Evolutionary conservation across 169 alveolate genomes (phyloP).

Genomic region (Hepatocystis sp.): DNA sequence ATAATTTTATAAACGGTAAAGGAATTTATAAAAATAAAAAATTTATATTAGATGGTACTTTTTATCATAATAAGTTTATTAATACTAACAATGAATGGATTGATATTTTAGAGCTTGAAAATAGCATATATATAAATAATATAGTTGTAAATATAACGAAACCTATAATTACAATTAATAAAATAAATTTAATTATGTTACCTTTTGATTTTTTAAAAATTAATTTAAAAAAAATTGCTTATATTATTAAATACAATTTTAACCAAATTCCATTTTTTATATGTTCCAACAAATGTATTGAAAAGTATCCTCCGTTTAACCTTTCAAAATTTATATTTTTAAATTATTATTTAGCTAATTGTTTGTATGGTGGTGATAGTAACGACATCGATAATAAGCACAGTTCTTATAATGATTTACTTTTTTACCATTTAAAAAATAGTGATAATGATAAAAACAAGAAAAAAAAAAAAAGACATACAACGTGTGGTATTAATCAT

Average conservation of each 20-base stretch:
- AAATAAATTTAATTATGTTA: slow-evolving; percentile 33
- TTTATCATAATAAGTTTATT: slow-evolving; percentile 40
- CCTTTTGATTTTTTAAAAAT: slow-evolving; percentile 64
- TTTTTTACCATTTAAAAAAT: too few relatives aligned
- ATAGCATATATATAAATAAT: neutral
- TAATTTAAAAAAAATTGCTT: slow-evolving; percentile 51
- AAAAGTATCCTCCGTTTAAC: slow-evolving; percentile 23
- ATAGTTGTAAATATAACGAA: neutral
- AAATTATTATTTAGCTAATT: slow-evolving; percentile 32
- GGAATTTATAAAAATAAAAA: slow-evolving; percentile 45
- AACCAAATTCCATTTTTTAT: slow-evolving; percentile 54
- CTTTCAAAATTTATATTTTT: slow-evolving; percentile 55
- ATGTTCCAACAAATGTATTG: slow-evolving; percentile 43
- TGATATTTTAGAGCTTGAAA: slow-evolving; percentile 36
- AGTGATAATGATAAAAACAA: too few relatives aligned
- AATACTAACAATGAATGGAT: slow-evolving; percentile 64
- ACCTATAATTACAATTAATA: neutral
- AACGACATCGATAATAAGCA: too few relatives aligned
- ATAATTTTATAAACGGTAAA: slow-evolving; percentile 56
- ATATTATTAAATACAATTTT: slow-evolving; percentile 27
- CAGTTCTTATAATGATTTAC: too few relatives aligned
- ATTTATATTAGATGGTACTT: slow-evolving; percentile 30
- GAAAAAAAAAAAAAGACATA: too few relatives aligned
- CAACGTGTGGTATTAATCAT: too few relatives aligned
- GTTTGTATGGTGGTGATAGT: too few relatives aligned